Evolutionary conservation across 2,329 filamentous ascomycete species (phyloP).

Genomic region (Ophiostoma pallidulum): DNA sequence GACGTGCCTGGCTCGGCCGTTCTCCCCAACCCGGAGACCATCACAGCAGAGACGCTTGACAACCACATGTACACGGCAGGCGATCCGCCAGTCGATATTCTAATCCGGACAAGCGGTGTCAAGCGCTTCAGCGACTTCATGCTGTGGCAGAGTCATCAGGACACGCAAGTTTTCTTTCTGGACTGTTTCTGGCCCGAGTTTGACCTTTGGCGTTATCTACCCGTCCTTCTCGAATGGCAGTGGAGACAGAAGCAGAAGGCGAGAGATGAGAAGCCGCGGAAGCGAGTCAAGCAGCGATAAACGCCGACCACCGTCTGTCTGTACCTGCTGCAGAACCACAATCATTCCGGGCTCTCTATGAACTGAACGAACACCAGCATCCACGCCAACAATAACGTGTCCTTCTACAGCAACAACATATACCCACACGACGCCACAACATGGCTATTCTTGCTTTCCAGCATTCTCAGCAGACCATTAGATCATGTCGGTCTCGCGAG

Average conservation of each 20-base stretch:
- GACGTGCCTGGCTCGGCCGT: constrained; percentile 28
- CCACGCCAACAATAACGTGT: background rate
- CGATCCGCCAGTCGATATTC: constrained; percentile 79
- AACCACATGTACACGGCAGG: constrained; percentile 81
- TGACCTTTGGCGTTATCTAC: constrained; percentile 85
- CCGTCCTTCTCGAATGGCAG: constrained; percentile 86
- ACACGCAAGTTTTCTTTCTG: constrained; percentile 87
- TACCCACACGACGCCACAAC: too few relatives aligned
- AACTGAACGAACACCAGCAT: too few relatives aligned
- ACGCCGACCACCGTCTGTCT: too few relatives aligned
- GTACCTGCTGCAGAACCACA: too few relatives aligned
- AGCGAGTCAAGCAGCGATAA: constrained; percentile 25
- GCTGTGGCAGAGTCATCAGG: constrained; percentile 94
- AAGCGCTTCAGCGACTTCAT: constrained; percentile 93
- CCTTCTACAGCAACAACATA: too few relatives aligned
- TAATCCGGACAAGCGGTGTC: constrained; percentile 88
- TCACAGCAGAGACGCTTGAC: constrained; percentile 72
- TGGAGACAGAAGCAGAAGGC: constrained; percentile 52
- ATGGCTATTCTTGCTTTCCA: too few relatives aligned
- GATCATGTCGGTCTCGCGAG: too few relatives aligned
- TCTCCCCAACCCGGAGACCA: constrained; percentile 69
- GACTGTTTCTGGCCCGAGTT: constrained; percentile 95
- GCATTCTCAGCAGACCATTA: too few relatives aligned
- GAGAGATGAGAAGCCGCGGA: constrained; percentile 36
- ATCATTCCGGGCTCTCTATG: too few relatives aligned